Percentiles rank a stretch among this genome's conserved stretches.
phyloP scores from a whole-genome alignment of 73 alveolate genomes.

The Tetrahymena elliotti region DNA sequence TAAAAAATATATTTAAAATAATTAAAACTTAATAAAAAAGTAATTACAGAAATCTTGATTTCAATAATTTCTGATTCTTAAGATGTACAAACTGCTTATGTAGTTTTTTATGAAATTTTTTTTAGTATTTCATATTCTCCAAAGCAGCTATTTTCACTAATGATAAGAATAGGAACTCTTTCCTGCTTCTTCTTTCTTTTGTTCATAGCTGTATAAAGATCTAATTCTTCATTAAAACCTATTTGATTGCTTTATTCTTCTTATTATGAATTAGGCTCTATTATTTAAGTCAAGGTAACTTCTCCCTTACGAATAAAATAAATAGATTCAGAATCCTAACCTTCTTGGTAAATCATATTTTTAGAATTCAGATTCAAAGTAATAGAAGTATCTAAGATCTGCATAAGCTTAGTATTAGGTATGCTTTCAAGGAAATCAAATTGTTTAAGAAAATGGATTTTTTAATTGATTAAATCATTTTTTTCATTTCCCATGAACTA shows the following conservation, averaged over 20 bases:
- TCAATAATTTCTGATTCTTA: not conserved
- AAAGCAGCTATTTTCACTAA: not conserved
- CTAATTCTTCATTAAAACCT: not conserved
- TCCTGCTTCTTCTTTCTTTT: not conserved
- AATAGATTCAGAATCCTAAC: not conserved
- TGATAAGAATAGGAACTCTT: not conserved
- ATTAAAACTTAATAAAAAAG: not conserved
- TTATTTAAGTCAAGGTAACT: not conserved
- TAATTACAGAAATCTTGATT: not conserved
- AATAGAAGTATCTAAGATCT: not conserved
- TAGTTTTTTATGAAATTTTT: not conserved
- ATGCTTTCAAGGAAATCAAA: not conserved
- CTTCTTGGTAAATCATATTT: not conserved
- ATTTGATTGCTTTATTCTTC: not conserved
- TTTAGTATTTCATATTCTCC: not conserved
- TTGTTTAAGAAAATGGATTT: not conserved
- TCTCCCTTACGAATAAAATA: not conserved
- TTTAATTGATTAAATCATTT: not conserved
- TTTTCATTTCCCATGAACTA: not conserved
- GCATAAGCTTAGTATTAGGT: not conserved
- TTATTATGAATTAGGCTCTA: not conserved
- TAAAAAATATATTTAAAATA: not conserved
- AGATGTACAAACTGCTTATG: not conserved
- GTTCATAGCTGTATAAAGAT: not conserved
- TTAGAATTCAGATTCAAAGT: not conserved